Evolutionary conservation across 805 yeast genomes (phyloP).

Genomic region (Candida sphagnicola): DNA sequence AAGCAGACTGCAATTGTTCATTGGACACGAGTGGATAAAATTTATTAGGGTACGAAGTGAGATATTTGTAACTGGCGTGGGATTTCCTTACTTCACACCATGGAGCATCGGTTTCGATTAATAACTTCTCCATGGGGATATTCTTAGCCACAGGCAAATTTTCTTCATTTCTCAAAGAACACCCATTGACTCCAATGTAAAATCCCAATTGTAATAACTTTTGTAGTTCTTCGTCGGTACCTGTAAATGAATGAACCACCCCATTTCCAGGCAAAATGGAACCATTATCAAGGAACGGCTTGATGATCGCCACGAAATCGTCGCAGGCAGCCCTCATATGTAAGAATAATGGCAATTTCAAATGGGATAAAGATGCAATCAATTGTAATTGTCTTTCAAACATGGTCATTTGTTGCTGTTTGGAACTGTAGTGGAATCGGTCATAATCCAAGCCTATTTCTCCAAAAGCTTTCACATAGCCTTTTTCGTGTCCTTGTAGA

Average conservation of each 20-base stretch:
- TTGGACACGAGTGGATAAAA: conserved; percentile 44
- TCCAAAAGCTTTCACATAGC: conserved; percentile 78
- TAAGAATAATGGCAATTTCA: conserved; percentile 72
- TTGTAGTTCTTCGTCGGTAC: conserved; percentile 60
- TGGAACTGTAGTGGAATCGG: conserved; percentile 71
- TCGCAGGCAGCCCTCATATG: conserved; percentile 86
- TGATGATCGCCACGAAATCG: conserved; percentile 66
- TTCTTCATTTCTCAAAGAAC: conserved; percentile 78
- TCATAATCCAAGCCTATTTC: conserved; percentile 96
- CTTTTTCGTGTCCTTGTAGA: conserved; percentile 41
- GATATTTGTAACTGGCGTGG: conserved; percentile 64
- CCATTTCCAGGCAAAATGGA: conserved; percentile 47
- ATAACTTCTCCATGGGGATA: conserved; percentile 67
- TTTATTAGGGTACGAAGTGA: conserved; percentile 53
- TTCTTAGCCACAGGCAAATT: conserved; percentile 60
- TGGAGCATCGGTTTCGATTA: conserved; percentile 96
- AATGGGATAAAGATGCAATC: conserved; percentile 35
- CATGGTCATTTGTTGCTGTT: conserved; percentile 59
- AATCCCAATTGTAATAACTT: conserved; percentile 56
- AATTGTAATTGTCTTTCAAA: conserved; percentile 74
- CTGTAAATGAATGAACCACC: conserved; percentile 97
- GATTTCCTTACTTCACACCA: conserved; percentile 94
- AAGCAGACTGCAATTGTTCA: neutral
- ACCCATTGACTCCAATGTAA: conserved; percentile 85
- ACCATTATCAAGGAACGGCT: conserved; percentile 54